Evolutionary conservation across 306 rosid species (phyloP).

Genomic region (Carpinus viminea): DNA sequence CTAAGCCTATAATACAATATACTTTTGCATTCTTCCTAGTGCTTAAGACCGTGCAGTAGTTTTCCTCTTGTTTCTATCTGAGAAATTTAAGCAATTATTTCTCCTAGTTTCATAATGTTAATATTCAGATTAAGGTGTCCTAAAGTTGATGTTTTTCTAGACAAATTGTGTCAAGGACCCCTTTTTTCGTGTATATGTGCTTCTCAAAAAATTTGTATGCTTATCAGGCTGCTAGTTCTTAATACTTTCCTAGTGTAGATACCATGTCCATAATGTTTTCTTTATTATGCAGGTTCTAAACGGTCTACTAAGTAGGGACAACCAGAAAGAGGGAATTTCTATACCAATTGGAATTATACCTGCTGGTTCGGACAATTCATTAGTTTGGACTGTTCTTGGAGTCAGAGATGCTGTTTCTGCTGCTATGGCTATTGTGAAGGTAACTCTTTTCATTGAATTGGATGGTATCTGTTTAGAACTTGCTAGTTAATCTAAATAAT

Average conservation of each 20-base stretch:
- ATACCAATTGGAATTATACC: slow-evolving; percentile 98
- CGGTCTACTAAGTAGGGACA: slow-evolving; percentile 92
- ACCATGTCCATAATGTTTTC: not conserved
- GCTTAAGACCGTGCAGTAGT: not conserved
- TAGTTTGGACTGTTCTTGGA: slow-evolving; percentile 99
- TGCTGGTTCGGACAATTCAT: slow-evolving; percentile 97
- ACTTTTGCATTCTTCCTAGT: not conserved
- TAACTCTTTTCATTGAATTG: slow-evolving; percentile 24
- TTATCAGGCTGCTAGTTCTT: not conserved
- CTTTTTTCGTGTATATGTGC: too few relatives aligned
- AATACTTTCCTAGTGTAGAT: not conserved
- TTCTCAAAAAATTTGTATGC: not conserved
- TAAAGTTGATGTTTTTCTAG: too few relatives aligned
- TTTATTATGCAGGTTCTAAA: slow-evolving; percentile 77
- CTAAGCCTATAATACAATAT: not conserved
- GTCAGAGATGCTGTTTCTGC: slow-evolving; percentile 97
- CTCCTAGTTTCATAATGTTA: not conserved
- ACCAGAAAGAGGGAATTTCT: slow-evolving; percentile 97
- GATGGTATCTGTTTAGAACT: not conserved
- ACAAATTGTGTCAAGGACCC: too few relatives aligned
- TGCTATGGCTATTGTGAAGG: slow-evolving; percentile 98
- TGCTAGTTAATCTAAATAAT: not conserved
- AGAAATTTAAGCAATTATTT: not conserved
- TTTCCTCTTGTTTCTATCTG: not conserved
- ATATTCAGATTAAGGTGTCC: not conserved